phyloP scores from a whole-genome alignment of 306 rosid species.

The Cucurbita pepo region DNA sequence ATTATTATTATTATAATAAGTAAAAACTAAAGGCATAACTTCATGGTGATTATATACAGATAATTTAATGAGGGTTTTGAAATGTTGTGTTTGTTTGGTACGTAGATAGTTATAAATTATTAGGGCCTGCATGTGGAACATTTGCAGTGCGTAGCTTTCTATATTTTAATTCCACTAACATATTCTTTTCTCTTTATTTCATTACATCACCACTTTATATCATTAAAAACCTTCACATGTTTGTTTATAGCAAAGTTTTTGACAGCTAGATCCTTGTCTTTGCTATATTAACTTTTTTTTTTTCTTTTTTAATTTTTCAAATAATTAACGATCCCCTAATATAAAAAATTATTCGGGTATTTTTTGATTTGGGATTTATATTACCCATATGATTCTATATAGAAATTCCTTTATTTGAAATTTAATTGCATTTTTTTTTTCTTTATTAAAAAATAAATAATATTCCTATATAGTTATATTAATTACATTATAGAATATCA shows the following conservation, averaged over 20 bases:
- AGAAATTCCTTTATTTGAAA: too few species aligned
- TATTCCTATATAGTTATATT: too few species aligned
- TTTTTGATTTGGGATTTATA: too few species aligned
- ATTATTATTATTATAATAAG: too few species aligned
- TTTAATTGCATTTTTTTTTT: too few species aligned
- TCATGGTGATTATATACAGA: neutral
- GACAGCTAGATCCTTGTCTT: slow-evolving; percentile 3
- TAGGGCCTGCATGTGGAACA: slow-evolving; percentile 2
- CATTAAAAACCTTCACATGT: neutral
- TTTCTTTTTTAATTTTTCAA: too few species aligned
- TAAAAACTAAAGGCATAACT: neutral
- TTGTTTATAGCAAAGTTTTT: neutral
- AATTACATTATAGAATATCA: too few species aligned
- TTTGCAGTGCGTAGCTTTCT: neutral
- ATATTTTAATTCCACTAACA: neutral
- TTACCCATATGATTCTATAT: too few species aligned
- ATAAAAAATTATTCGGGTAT: too few species aligned
- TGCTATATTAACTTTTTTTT: neutral
- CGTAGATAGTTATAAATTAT: neutral
- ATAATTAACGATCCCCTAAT: too few species aligned
- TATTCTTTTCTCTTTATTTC: neutral
- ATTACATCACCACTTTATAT: neutral
- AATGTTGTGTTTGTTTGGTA: slow-evolving; percentile 1
- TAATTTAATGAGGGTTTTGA: neutral
- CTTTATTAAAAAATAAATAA: too few species aligned